These are phyloP conservation scores for Phaeosphaeria sp. DNA, from an alignment of 2,329 filamentous ascomycete genomes.

Conservation along the genomic window DNA sequence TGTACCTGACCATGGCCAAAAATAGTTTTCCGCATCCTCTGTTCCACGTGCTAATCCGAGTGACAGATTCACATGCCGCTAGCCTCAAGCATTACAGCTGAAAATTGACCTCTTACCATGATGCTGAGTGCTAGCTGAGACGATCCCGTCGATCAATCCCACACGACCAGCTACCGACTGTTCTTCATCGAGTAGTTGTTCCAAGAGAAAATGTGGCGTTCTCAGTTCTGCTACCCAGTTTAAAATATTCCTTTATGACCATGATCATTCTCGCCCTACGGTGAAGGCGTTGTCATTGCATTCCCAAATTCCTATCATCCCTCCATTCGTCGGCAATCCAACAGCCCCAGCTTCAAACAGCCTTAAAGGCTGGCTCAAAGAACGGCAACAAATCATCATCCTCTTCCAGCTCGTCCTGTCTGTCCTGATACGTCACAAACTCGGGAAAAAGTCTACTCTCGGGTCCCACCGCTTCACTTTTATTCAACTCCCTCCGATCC, in stretches of 20 bases:
- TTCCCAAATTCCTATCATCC: no score
- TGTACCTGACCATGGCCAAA: constrained; percentile 16
- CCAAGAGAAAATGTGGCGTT: no score
- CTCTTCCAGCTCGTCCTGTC: neutral
- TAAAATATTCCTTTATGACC: no score
- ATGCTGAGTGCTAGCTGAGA: no score
- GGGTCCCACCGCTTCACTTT: neutral
- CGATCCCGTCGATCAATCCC: no score
- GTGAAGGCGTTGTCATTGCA: no score
- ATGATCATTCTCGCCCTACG: no score
- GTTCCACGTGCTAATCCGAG: neutral
- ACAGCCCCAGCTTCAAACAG: neutral
- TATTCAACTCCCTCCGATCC: neutral
- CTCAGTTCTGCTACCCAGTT: no score
- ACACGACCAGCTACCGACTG: no score
- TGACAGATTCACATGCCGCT: neutral
- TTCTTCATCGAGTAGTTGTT: no score
- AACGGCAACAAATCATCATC: neutral
- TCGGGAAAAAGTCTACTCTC: neutral
- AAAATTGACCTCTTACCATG: neutral
- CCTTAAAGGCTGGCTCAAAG: neutral
- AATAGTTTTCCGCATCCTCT: neutral
- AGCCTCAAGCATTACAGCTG: neutral
- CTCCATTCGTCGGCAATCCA: no score
- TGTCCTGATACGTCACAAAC: neutral